These are phyloP conservation scores for Wolfiporia cocos DNA, from an alignment of 1,284 basidiomycete genomes.

Conservation along the genomic window DNA sequence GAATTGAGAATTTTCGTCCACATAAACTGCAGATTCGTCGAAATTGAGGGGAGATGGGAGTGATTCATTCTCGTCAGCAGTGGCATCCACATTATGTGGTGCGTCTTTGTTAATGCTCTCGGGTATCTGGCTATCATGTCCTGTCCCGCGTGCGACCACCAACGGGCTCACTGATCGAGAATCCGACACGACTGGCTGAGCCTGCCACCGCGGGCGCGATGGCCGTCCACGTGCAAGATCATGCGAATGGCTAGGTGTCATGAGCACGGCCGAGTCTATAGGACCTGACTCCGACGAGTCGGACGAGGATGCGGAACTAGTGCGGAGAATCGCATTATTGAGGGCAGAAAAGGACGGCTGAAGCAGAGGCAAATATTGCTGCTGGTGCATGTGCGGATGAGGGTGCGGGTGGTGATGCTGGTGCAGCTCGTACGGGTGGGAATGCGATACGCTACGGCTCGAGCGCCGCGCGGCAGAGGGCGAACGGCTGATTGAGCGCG, in stretches of 20 bases:
- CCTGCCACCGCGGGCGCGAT: slow-evolving; percentile 6
- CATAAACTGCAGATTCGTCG: too few relatives aligned
- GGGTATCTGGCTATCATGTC: too few relatives aligned
- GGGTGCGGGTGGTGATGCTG: slow-evolving; percentile 12
- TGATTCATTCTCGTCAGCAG: too few relatives aligned
- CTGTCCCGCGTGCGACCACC: too few relatives aligned
- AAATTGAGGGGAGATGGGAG: too few relatives aligned
- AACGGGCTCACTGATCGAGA: slow-evolving; percentile 23
- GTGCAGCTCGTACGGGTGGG: slow-evolving; percentile 15
- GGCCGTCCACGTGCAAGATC: slow-evolving; percentile 14
- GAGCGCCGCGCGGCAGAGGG: slow-evolving; percentile 16
- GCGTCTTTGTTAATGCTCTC: too few relatives aligned
- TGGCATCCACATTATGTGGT: too few relatives aligned
- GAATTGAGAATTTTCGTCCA: background rate
- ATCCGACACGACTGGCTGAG: slow-evolving; percentile 7
- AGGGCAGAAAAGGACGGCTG: slow-evolving; percentile 18
- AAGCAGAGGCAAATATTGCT: slow-evolving; percentile 13
- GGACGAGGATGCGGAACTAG: slow-evolving; percentile 20
- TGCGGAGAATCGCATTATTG: slow-evolving; percentile 19
- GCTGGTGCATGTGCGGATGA: slow-evolving; percentile 9
- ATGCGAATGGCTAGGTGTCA: slow-evolving; percentile 21
- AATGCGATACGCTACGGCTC: slow-evolving; percentile 21
- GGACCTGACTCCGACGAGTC: slow-evolving; percentile 22
- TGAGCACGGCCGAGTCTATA: slow-evolving; percentile 23
- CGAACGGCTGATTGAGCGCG: slow-evolving; percentile 20